A percentile compares a stretch with the other conserved stretches of the same genome.
These are phyloP conservation scores for Debaryomyces robertsiae DNA, from an alignment of 1,139 yeast genomes.

Conservation along the genomic window DNA sequence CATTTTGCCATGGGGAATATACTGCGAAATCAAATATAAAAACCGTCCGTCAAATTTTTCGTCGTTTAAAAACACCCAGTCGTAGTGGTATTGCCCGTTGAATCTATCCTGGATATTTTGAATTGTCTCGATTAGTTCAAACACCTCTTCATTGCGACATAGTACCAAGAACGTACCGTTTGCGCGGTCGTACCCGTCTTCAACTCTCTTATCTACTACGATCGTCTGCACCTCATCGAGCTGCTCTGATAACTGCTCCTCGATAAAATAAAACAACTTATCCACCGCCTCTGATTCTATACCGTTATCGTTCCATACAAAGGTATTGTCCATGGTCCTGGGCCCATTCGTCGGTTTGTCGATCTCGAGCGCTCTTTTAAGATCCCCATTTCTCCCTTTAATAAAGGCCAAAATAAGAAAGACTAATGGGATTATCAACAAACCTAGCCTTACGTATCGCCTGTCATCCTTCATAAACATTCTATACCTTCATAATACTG, in stretches of 20 bases:
- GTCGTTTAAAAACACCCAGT: slow-evolving; percentile 41
- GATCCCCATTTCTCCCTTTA: neutral
- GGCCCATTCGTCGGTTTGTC: too few species aligned
- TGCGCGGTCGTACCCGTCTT: slow-evolving; percentile 13
- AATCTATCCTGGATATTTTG: slow-evolving; percentile 71
- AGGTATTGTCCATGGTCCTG: too few species aligned
- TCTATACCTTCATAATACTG: neutral
- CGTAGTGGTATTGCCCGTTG: slow-evolving; percentile 53
- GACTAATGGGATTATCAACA: neutral
- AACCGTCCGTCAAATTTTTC: slow-evolving; percentile 31
- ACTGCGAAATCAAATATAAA: slow-evolving; percentile 22
- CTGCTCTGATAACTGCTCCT: slow-evolving; percentile 2
- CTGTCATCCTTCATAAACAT: neutral
- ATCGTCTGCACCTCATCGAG: slow-evolving; percentile 6
- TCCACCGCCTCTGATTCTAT: neutral
- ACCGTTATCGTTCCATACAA: slow-evolving; percentile 1
- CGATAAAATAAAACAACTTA: slow-evolving; percentile 1
- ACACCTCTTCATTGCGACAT: slow-evolving; percentile 70
- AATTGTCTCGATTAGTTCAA: slow-evolving; percentile 59
- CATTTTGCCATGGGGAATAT: slow-evolving; percentile 25
- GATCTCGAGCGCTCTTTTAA: too few species aligned
- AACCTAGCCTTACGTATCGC: neutral
- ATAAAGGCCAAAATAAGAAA: neutral
- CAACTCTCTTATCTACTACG: slow-evolving; percentile 8
- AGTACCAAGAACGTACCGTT: slow-evolving; percentile 71